A percentile compares a stretch with the other conserved stretches of the same genome.
Conservation (phyloP, 176 grass and related monocot species). For the Phoenix roebelenii region DNA sequence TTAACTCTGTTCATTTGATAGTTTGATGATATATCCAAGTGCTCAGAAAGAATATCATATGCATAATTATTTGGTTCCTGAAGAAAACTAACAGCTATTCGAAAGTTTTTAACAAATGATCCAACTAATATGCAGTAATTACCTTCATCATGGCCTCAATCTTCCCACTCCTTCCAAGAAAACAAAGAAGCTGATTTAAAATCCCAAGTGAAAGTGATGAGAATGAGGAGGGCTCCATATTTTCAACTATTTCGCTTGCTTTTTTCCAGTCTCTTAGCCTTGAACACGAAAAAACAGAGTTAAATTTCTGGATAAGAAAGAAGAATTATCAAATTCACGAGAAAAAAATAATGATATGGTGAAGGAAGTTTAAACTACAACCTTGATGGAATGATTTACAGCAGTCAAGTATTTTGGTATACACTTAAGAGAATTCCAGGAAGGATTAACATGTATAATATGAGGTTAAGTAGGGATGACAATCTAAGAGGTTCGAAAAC, state of each 20-base stretch:
- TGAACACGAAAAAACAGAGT: conserved; percentile 18
- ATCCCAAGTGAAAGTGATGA: conserved; percentile 63
- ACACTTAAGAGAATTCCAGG: too few relatives aligned
- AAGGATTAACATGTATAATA: too few relatives aligned
- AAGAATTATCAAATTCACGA: not conserved
- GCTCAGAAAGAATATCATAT: too few relatives aligned
- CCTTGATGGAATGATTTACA: too few relatives aligned
- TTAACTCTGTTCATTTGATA: too few relatives aligned
- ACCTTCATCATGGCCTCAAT: conserved; percentile 97
- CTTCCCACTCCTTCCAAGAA: conserved; percentile 87
- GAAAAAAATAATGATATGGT: not conserved
- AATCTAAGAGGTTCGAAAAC: too few relatives aligned
- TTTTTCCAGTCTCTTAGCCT: conserved; percentile 83
- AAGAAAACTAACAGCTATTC: too few relatives aligned
- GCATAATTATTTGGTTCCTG: too few relatives aligned
- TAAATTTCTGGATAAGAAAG: conserved; percentile 7
- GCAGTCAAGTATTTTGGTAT: too few relatives aligned
- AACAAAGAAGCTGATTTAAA: conserved; percentile 76
- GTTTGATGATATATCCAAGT: too few relatives aligned
- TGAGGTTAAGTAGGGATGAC: too few relatives aligned
- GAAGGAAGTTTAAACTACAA: not conserved
- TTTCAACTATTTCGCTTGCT: conserved; percentile 57
- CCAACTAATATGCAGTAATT: not conserved
- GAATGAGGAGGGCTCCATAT: conserved; percentile 55
- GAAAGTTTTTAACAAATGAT: too few relatives aligned